A percentile compares a stretch with the other conserved stretches of the same genome.
Conservation (phyloP, 768 basidiomycete genomes). For the Boletus rubescentipes region DNA sequence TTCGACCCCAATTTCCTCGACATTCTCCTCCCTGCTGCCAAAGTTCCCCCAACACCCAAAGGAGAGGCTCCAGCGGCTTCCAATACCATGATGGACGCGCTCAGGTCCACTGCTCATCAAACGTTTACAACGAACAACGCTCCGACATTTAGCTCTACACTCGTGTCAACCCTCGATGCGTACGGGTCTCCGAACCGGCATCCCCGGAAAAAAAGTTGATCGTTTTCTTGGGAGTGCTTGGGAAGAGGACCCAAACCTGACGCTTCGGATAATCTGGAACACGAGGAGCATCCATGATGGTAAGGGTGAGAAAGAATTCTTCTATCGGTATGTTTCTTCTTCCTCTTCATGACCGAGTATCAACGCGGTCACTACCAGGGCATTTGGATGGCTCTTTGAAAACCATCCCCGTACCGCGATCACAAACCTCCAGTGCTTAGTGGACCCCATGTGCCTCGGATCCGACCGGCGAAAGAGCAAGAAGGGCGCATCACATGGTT, state of each 20-base stretch:
- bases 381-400: conserved; percentile 67
- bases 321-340: conserved; percentile 47
- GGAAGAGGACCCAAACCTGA: conserved; percentile 55
- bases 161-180: conserved; percentile 53
- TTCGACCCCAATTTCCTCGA: conserved; percentile 56
- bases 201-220: conserved; percentile 27
- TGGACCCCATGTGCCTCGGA: conserved; percentile 47
- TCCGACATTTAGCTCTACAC: conserved; percentile 51
- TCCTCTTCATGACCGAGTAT: neutral
- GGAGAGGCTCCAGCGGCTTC: neutral
- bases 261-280: conserved; percentile 68
- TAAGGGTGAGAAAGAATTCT: conserved; percentile 56
- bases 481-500: conserved; percentile 49
- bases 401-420: conserved; percentile 72
- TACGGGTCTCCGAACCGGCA: conserved; percentile 41
- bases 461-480: neutral
- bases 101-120: conserved; percentile 41
- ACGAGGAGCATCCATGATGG: conserved; percentile 70
- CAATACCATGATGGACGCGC: conserved; percentile 58
- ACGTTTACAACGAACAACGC: conserved; percentile 54
- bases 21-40: conserved; percentile 44
- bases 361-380: conserved; percentile 27
- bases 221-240: conserved; percentile 48
- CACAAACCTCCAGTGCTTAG: conserved; percentile 53
- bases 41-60: neutral